Percentiles rank a stretch among this genome's conserved stretches.
Evolutionary conservation across 148 eudicot genomes (phyloP).

Genomic region (Rhododendron simsii): DNA sequence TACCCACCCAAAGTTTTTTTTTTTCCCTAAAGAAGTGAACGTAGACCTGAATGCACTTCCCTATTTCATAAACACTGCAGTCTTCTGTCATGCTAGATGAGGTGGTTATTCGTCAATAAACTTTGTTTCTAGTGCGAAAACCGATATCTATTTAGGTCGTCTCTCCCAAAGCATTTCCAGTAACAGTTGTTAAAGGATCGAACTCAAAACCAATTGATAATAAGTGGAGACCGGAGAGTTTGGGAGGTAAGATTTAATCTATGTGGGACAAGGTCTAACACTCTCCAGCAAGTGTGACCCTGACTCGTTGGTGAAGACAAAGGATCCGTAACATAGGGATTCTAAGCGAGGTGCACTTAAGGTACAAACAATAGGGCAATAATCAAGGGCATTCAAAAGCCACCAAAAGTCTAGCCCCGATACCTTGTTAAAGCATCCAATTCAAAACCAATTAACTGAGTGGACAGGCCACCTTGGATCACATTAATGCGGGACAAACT

Average conservation of each 20-base stretch:
- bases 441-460: background rate
- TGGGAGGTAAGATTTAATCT: background rate
- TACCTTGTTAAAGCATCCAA: background rate
- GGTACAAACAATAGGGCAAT: background rate
- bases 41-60: background rate
- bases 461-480: background rate
- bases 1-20: background rate
- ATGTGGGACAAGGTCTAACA: background rate
- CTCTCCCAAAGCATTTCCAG: background rate
- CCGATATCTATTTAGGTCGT: background rate
- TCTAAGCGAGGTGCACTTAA: background rate
- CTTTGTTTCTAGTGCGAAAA: background rate
- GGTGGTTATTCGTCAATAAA: background rate
- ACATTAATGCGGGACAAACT: background rate
- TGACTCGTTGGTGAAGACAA: background rate
- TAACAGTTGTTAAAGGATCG: background rate
- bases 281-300: background rate
- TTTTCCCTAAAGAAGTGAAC: background rate
- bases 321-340: background rate
- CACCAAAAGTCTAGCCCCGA: background rate
- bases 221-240: background rate
- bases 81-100: background rate
- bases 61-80: background rate
- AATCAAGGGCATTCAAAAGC: background rate
- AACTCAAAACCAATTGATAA: background rate